A percentile compares a stretch with the other conserved stretches of the same genome.
These are phyloP conservation scores for Fusarium oligoseptatum DNA, from an alignment of 2,329 filamentous ascomycete genomes.

Conservation along the genomic window DNA sequence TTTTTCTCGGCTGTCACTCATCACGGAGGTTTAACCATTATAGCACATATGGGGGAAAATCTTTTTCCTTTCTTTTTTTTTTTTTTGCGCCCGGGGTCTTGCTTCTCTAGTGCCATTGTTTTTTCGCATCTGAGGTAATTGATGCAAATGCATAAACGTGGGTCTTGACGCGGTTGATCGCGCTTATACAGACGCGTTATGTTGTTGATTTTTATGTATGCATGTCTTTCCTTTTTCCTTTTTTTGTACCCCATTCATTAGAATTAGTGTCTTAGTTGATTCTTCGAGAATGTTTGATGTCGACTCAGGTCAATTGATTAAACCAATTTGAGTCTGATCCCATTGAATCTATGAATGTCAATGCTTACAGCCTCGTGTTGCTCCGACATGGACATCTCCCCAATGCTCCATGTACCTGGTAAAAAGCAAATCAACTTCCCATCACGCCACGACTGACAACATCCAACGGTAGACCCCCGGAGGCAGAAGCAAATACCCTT, in stretches of 20 bases:
- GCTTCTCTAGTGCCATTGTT: background rate
- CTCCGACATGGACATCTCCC: background rate
- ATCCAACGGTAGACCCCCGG: background rate
- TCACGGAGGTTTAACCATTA: background rate
- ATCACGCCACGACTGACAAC: slow-evolving; percentile 7
- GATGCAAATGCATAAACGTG: background rate
- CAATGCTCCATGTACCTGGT: background rate
- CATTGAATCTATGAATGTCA: background rate
- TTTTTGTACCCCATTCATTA: background rate
- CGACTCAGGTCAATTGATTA: background rate
- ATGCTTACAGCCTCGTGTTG: background rate
- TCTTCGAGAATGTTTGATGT: background rate
- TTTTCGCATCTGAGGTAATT: background rate
- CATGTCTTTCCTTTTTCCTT: background rate
- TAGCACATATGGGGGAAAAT: background rate
- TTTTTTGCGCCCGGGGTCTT: background rate
- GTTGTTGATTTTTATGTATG: background rate
- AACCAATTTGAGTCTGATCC: background rate
- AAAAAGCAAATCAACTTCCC: slow-evolving; percentile 20
- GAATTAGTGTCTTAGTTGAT: background rate
- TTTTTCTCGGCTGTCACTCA: background rate
- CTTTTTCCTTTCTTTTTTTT: background rate
- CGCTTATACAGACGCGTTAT: too few relatives aligned
- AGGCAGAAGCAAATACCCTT: background rate
- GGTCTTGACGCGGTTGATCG: background rate